These are phyloP conservation scores for Vitis labrusca DNA, from an alignment of 164 flowering plant genomes.

Conservation along the genomic window DNA sequence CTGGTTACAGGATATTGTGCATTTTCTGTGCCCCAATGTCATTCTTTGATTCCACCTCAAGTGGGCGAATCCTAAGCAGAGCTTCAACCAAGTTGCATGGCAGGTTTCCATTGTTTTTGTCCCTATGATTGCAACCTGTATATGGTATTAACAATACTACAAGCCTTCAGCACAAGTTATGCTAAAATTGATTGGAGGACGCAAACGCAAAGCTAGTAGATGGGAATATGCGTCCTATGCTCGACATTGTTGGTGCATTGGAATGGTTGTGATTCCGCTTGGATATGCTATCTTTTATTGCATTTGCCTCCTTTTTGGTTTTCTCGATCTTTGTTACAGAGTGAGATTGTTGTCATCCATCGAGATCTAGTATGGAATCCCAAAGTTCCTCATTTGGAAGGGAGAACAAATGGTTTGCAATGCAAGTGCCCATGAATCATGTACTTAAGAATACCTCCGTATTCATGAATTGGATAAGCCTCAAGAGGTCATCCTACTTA, in stretches of 20 bases:
- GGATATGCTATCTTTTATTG: conserved; percentile 41
- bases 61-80: conserved; percentile 3
- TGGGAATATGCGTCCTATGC: conserved; percentile 42
- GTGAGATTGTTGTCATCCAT: conserved; percentile 14
- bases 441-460: too few relatives aligned
- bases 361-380: too few relatives aligned
- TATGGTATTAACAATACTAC: conserved; percentile 66
- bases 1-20: conserved; percentile 46
- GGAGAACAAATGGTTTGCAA: too few relatives aligned
- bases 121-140: conserved; percentile 45
- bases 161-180: conserved; percentile 54
- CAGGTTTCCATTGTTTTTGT: conserved; percentile 62
- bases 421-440: too few relatives aligned
- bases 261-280: conserved; percentile 62
- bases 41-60: conserved; percentile 29
- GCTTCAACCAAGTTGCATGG: conserved; percentile 79
- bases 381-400: neutral
- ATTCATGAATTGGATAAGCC: too few relatives aligned
- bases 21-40: conserved; percentile 79
- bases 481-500: too few relatives aligned
- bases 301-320: conserved; percentile 40
- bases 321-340: conserved; percentile 41
- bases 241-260: conserved; percentile 47
- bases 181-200: conserved; percentile 46
- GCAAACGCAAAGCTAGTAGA: conserved; percentile 35